Conservation (phyloP, 768 basidiomycete species). For the Lactarius quietus region DNA sequence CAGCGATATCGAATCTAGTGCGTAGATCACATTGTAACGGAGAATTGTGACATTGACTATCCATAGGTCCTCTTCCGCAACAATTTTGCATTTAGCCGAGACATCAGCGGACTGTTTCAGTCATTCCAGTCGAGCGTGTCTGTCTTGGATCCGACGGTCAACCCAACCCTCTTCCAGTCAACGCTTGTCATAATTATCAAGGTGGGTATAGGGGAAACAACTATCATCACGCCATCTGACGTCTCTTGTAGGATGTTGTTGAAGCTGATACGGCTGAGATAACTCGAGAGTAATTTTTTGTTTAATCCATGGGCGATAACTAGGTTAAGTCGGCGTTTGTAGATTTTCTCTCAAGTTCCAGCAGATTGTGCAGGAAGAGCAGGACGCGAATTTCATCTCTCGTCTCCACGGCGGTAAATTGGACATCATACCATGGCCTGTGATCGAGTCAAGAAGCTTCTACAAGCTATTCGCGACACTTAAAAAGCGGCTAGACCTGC, state of each 20-base stretch:
- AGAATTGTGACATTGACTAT: neutral
- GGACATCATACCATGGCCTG: constrained; percentile 62
- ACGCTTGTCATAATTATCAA: constrained; percentile 64
- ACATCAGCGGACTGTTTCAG: constrained; percentile 60
- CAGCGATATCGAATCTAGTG: constrained; percentile 61
- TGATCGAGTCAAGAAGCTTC: constrained; percentile 59
- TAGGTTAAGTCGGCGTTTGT: neutral
- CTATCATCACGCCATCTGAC: neutral
- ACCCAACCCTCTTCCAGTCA: constrained; percentile 57
- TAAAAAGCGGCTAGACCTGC: constrained; percentile 46
- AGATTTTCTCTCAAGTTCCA: constrained; percentile 58
- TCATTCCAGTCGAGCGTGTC: constrained; percentile 59
- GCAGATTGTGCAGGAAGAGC: constrained; percentile 58
- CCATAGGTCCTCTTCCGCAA: constrained; percentile 59
- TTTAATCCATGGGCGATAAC: neutral
- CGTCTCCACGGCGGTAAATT: constrained; percentile 53
- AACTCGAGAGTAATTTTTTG: constrained; percentile 46
- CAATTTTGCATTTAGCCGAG: constrained; percentile 59
- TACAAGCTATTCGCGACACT: constrained; percentile 50
- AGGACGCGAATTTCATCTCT: constrained; percentile 62
- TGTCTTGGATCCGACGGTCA: constrained; percentile 54
- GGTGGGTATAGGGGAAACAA: constrained; percentile 32
- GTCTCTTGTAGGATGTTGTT: constrained; percentile 49
- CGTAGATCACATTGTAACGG: neutral
- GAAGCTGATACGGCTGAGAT: constrained; percentile 59